These are phyloP conservation scores for Hymenoscyphus repandus DNA, from an alignment of 2,329 filamentous ascomycete species.

Conservation along the genomic window DNA sequence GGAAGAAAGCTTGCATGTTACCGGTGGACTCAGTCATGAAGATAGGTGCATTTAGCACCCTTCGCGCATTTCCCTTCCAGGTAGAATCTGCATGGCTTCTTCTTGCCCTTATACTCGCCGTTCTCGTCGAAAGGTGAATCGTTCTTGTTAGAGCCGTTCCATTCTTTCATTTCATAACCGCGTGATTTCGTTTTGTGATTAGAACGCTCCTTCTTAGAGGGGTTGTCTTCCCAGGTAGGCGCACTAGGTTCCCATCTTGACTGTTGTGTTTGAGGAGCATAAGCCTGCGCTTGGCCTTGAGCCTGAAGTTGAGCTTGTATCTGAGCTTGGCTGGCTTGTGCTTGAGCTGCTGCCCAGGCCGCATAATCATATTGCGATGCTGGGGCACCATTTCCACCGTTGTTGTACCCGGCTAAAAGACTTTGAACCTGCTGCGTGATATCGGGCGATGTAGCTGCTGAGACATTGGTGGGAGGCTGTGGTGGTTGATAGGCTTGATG, in stretches of 20 bases:
- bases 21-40: constrained; percentile 46
- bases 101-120: constrained; percentile 46
- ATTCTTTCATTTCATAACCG: constrained; percentile 15
- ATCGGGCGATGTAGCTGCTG: constrained; percentile 16
- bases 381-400: constrained; percentile 18
- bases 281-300: constrained; percentile 5
- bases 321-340: constrained; percentile 9
- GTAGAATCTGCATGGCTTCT: constrained; percentile 66
- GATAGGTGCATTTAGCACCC: constrained; percentile 69
- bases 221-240: constrained; percentile 11
- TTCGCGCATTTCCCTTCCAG: constrained; percentile 67
- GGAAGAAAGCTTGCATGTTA: too few species aligned
- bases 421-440: constrained; percentile 25
- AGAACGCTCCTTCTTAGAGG: constrained; percentile 7
- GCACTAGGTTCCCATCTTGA: constrained; percentile 18
- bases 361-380: constrained; percentile 21
- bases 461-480: constrained; percentile 4
- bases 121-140: constrained; percentile 23
- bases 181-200: constrained; percentile 12
- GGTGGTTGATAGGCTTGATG: constrained; percentile 15
- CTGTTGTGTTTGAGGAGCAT: constrained; percentile 13
- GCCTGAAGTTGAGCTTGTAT: constrained; percentile 9
- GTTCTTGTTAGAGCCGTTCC: constrained; percentile 6
- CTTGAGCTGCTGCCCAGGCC: constrained; percentile 15
- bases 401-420: constrained; percentile 19